phyloP scores from a whole-genome alignment of 2,329 filamentous ascomycete species.

The Botryotinia globosa region DNA sequence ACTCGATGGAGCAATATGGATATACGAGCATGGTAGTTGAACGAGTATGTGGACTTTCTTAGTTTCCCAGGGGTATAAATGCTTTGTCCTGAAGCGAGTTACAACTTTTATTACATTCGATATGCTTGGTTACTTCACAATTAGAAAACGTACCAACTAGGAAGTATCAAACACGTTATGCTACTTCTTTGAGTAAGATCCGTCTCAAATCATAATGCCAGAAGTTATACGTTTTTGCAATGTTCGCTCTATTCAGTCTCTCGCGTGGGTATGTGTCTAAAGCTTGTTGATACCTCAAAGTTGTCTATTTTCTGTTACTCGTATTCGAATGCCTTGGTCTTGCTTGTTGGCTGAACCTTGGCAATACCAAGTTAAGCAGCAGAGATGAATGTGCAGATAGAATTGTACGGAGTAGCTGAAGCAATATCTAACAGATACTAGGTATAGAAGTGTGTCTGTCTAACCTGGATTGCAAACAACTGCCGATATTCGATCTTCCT shows the following conservation, averaged over 20 bases:
- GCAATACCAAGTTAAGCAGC: conserved; percentile 3
- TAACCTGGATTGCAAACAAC: not conserved
- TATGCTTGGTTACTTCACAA: not conserved
- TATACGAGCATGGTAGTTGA: not conserved
- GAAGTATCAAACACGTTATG: not conserved
- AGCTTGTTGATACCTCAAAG: conserved; percentile 4
- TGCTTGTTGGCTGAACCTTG: conserved; percentile 7
- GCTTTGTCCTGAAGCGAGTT: not conserved
- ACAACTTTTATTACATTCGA: too few species aligned
- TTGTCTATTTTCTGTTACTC: not conserved
- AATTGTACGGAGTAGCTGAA: not conserved
- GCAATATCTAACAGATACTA: not conserved
- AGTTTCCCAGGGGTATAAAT: not conserved
- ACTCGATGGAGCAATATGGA: not conserved
- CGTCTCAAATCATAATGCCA: not conserved
- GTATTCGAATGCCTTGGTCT: not conserved
- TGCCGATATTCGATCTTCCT: not conserved
- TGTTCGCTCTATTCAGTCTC: not conserved
- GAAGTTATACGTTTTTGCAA: not conserved
- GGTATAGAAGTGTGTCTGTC: not conserved
- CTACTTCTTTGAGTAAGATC: not conserved
- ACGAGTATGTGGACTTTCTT: not conserved
- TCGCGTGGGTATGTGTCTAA: not conserved
- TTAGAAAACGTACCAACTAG: not conserved
- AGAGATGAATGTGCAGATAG: not conserved